phyloP scores from a whole-genome alignment of 176 grass and related monocot species.

The Aegilops bicornis region DNA sequence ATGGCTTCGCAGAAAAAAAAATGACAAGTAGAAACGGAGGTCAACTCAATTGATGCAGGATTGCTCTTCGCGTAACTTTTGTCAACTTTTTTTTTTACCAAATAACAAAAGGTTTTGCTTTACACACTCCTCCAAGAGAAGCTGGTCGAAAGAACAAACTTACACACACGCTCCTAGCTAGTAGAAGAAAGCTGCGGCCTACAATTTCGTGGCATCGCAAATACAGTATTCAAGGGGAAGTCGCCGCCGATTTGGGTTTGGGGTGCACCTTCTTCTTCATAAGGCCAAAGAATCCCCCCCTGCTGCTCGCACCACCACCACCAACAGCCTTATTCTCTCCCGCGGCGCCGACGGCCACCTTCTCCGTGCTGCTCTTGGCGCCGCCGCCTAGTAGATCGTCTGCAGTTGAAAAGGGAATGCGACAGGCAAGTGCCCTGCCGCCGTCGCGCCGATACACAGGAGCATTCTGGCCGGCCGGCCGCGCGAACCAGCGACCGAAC shows the following conservation, averaged over 20 bases:
- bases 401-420: too few relatives aligned
- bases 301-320: background rate
- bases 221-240: constrained; percentile 8
- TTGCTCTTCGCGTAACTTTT: background rate
- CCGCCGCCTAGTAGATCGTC: too few relatives aligned
- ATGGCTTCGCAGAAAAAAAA: too few relatives aligned
- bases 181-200: background rate
- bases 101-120: background rate
- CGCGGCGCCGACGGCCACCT: background rate
- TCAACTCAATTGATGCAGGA: too few relatives aligned
- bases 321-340: background rate
- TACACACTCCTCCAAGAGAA: background rate
- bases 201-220: background rate
- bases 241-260: background rate
- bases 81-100: background rate
- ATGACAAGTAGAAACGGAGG: too few relatives aligned
- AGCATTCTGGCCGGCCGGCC: too few relatives aligned
- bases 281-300: constrained; percentile 22
- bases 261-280: constrained; percentile 58
- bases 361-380: background rate
- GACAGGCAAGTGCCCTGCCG: too few relatives aligned
- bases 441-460: too few relatives aligned
- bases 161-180: background rate
- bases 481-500: too few relatives aligned
- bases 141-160: background rate